Base-by-base conservation (phyloP, 345 rosid genomes). In the Rhizophora apiculata region DNA sequence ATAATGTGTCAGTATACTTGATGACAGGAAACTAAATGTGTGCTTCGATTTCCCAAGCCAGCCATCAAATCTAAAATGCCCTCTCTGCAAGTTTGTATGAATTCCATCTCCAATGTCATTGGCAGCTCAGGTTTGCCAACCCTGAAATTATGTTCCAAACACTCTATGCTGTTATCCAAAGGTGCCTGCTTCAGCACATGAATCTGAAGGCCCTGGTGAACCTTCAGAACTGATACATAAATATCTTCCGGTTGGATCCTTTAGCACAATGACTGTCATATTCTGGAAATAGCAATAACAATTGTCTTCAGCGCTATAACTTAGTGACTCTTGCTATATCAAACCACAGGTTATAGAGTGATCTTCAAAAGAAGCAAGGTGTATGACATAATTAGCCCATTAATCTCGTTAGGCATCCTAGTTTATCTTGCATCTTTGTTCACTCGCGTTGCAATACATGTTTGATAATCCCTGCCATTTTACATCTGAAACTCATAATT, bases 21-120 rank as follows among this genome's bases (percentile, higher is more conserved):
- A 67, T 86, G 77, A 83, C 92, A 88, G 96, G 96, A 78, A 74
- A 85, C 86, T 67, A 86, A 85, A 70, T 89, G 86, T 82, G 64
- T 81, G 65, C 86, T 88, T 76, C 81, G 21, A 75, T 76, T 74
- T 79, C 79, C 73, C 67, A 84, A 80, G 77, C 76, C 81, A 70
- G 83, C 71, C 32, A 64, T 64, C 81, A 84, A 68, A 84, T 81
- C 68, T 78, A 82, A 74, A 79, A 56, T 84, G 78, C 68, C 77
- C 71, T 79, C 87, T 73, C 62, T 82, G 57, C 88, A 80, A 78
- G 81, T 64, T 67, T 69, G 61, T 87, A 73, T 68, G 57, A 73
- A 49, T 68, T 61, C 80, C 72, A 65, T 77, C 74, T 81, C 88
- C 80, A 81, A 64, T 76, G 74, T 72, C 68, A 46, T 52, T 76